Conservation (phyloP, 2,329 filamentous ascomycete genomes). For the Neonectria neomacrospora region DNA sequence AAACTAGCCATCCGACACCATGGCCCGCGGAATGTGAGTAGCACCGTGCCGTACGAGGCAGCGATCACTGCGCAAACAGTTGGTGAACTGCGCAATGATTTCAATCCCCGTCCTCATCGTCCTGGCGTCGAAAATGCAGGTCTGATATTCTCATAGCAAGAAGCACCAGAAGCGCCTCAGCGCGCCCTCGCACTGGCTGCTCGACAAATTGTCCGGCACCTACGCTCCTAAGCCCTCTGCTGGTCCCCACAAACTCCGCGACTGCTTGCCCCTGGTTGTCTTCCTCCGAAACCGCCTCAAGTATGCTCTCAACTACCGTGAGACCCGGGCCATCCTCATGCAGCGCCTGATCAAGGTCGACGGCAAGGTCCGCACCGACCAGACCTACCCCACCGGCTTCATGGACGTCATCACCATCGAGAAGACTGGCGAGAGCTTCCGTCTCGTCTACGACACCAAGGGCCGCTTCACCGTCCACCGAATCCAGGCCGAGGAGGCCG, state of each 20-base stretch:
- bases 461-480: conserved; percentile 99
- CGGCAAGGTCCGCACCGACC: conserved; percentile 98
- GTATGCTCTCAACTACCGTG: conserved; percentile 99
- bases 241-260: conserved; percentile 99
- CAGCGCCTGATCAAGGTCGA: conserved; percentile 99
- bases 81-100: conserved; percentile 24
- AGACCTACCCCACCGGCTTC: conserved; percentile 96
- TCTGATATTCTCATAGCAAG: conserved; percentile 71
- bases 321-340: conserved; percentile 98
- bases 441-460: conserved; percentile 99
- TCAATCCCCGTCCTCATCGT: conserved; percentile 10
- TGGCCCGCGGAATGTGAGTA: conserved; percentile 74
- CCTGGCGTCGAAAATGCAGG: conserved; percentile 23
- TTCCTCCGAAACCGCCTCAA: conserved; percentile 98
- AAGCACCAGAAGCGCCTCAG: conserved; percentile 99
- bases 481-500: conserved; percentile 97
- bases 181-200: conserved; percentile 99
- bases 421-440: conserved; percentile 99
- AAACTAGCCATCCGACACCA: conserved; percentile 60
- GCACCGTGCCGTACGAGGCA: conserved; percentile 13
- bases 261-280: conserved; percentile 98
- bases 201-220: conserved; percentile 98
- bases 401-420: conserved; percentile 99
- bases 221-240: conserved; percentile 76
- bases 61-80: conserved; percentile 11